These are phyloP conservation scores for Iberis amara DNA, from an alignment of 441 rosid genomes.

Conservation along the genomic window DNA sequence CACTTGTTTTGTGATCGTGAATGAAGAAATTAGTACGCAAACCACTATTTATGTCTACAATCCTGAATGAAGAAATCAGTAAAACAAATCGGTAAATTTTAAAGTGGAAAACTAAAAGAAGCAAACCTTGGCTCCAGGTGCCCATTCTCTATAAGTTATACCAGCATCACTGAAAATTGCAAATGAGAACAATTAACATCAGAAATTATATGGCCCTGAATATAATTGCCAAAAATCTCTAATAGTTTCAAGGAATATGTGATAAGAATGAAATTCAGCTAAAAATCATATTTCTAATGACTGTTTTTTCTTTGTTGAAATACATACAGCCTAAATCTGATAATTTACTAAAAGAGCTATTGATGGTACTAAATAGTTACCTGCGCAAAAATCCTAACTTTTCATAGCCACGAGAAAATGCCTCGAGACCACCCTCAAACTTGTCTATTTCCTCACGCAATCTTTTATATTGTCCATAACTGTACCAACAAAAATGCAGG, in stretches of 20 bases:
- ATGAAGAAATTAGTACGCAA: too few relatives aligned
- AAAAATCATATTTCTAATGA: not conserved
- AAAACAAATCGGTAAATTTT: not conserved
- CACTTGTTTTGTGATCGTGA: too few relatives aligned
- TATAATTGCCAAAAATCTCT: conserved; percentile 6
- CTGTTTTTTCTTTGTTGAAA: not conserved
- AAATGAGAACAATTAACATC: conserved; percentile 17
- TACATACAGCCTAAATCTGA: conserved; percentile 1
- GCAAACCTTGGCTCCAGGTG: conserved; percentile 95
- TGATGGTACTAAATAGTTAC: conserved; percentile 35
- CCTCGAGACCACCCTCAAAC: conserved; percentile 86
- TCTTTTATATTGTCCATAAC: conserved; percentile 62
- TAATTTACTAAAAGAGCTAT: not conserved
- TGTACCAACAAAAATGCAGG: conserved; percentile 32
- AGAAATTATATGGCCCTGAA: conserved; percentile 1
- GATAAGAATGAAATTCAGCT: not conserved
- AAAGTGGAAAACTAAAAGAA: conserved; percentile 18
- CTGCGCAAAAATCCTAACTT: conserved; percentile 84
- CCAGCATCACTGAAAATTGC: conserved; percentile 69
- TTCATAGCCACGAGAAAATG: conserved; percentile 92
- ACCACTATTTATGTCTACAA: not conserved
- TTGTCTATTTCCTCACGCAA: conserved; percentile 68
- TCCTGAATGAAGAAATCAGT: not conserved
- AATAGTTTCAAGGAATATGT: not conserved
- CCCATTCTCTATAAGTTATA: conserved; percentile 94